phyloP scores from a whole-genome alignment of 768 basidiomycete species.

The Leccinum broughii region DNA sequence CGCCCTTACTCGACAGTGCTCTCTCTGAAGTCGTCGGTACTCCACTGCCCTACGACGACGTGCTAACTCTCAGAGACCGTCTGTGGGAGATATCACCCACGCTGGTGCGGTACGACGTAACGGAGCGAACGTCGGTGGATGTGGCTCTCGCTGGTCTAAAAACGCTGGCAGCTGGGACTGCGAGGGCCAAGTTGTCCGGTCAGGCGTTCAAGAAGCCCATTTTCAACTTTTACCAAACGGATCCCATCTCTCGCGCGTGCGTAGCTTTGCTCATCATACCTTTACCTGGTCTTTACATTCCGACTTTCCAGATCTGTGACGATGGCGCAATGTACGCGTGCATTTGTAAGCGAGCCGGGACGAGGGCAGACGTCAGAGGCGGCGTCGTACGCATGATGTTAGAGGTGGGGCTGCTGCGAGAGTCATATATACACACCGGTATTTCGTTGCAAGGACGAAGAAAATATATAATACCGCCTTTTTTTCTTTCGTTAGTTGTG shows the following conservation, averaged over 20 bases:
- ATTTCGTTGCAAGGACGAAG: conserved; percentile 7
- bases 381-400: conserved; percentile 18
- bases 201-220: conserved; percentile 77
- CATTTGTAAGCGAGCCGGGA: conserved; percentile 66
- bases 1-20: conserved; percentile 50
- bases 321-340: conserved; percentile 91
- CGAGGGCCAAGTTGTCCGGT: conserved; percentile 56
- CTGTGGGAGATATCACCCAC: conserved; percentile 97
- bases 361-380: not conserved
- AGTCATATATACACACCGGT: not conserved
- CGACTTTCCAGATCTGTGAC: conserved; percentile 69
- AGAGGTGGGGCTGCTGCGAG: not conserved
- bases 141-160: conserved; percentile 71
- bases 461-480: conserved; percentile 7
- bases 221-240: conserved; percentile 93
- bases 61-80: conserved; percentile 79
- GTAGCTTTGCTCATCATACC: conserved; percentile 35
- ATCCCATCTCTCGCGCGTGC: conserved; percentile 90
- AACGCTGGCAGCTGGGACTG: conserved; percentile 51
- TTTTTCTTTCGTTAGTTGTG: not conserved
- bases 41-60: conserved; percentile 88
- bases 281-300: not conserved
- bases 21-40: conserved; percentile 83
- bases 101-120: conserved; percentile 79
- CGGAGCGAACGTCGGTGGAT: conserved; percentile 75